Base-by-base conservation (phyloP, 2,329 filamentous ascomycete species). In the Aaosphaeria pasadenensis region DNA sequence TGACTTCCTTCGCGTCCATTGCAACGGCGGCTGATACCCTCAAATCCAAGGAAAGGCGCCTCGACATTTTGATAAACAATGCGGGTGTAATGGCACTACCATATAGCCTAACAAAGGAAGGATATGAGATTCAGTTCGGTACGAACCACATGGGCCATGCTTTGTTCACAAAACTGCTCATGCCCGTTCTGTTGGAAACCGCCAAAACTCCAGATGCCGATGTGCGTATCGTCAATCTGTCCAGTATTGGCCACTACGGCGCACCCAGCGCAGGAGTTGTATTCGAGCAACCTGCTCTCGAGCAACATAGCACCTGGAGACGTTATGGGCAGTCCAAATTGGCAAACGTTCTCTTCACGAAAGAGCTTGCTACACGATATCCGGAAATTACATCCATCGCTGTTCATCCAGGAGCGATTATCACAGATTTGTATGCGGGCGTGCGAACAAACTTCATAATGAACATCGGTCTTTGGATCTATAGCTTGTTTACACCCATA, bases 81-180 rank as follows among this genome's bases (percentile, higher is more conserved):
- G 76, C 76, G 0, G 76, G 75, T 36, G 64, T 77, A 46, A 73
- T 71, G 64, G 64, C 63, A 1, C 52, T 47, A 0, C 63, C 68
- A 1, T 67, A 74, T 38, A 60, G 54, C 28, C 59, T 66, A 2
- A 78, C 76, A 0, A 62, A 68, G 13, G 75, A 79, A 39, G 76
- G 74, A 39, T 77, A 76, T 51, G 77, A 80, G 56, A 67, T 74
- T 31, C 75, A 78, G 44, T 74, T 79, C 48, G 77, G 74, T 31
- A 77, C 73, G 7, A 79, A 80, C 53, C 73, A 79, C 62, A 62
- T 79, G 51, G 77, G 75, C n/a, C 77, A 77, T 51, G 74, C 75
- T 4, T 66, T 79, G 1, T 56, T 79, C 9, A 77, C 70, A 6
- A 74, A 73, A 35, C 64, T 77, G 2, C 67, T 80, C 0, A 57